phyloP scores from a whole-genome alignment of 2,329 filamentous ascomycete genomes.

The Neonectria coccinea region DNA sequence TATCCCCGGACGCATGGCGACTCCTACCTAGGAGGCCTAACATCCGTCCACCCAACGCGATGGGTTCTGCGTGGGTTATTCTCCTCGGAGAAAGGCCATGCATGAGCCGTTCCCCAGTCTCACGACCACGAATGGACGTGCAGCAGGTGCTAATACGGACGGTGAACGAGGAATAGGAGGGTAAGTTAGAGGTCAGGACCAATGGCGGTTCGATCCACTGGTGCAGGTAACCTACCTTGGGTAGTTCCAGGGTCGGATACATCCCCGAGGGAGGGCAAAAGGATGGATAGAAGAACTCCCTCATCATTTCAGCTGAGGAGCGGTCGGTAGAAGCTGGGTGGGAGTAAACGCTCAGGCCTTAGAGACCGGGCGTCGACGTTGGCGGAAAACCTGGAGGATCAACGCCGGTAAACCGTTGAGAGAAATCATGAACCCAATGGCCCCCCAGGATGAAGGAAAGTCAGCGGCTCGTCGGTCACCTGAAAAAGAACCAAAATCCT shows the following conservation, averaged over 20 bases:
- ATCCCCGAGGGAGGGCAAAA: conserved; percentile 9
- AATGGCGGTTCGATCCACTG: background rate
- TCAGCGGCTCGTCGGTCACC: background rate
- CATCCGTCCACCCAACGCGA: background rate
- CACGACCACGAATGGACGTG: background rate
- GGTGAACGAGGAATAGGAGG: background rate
- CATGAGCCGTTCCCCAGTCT: background rate
- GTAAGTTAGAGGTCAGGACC: background rate
- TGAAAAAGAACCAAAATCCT: background rate
- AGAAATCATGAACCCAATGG: background rate
- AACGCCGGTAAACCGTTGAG: conserved; percentile 11
- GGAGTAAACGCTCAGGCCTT: background rate
- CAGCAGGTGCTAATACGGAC: background rate
- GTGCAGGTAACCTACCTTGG: background rate
- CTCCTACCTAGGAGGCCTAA: background rate
- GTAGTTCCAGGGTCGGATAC: background rate
- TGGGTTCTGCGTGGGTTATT: background rate
- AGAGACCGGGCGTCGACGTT: background rate
- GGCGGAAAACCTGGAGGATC: conserved; percentile 18
- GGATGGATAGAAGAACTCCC: background rate
- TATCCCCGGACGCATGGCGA: background rate
- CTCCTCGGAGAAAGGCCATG: background rate
- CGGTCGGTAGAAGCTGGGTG: too few relatives aligned
- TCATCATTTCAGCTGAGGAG: background rate
- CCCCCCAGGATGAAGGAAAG: background rate